Conservation (phyloP, 2,329 filamentous ascomycete species). For the Penicillium psychrosexuale region DNA sequence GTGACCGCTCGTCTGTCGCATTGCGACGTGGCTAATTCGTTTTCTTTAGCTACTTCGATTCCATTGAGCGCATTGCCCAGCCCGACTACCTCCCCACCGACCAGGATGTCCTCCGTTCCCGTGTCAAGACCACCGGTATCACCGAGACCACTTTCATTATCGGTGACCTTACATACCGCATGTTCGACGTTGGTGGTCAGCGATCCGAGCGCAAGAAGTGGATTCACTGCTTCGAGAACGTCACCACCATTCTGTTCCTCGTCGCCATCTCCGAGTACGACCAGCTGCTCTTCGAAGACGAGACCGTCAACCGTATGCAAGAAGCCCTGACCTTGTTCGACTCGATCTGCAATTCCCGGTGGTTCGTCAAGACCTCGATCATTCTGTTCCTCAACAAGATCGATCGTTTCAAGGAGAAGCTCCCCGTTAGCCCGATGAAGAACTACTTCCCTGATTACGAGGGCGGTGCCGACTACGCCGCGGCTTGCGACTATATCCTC, state of each 20-base stretch:
- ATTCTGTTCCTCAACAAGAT: slow-evolving; percentile 75
- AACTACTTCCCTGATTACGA: slow-evolving; percentile 78
- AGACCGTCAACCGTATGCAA: slow-evolving; percentile 81
- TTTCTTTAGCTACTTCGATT: slow-evolving; percentile 81
- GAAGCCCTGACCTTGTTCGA: slow-evolving; percentile 69
- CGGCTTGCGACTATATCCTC: slow-evolving; percentile 97
- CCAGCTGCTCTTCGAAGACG: slow-evolving; percentile 91
- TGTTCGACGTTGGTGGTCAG: slow-evolving; percentile 97
- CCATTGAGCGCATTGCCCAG: slow-evolving; percentile 83
- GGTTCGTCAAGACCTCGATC: slow-evolving; percentile 71
- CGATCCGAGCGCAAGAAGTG: slow-evolving; percentile 97
- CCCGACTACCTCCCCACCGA: slow-evolving; percentile 94
- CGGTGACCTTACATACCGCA: slow-evolving; percentile 88
- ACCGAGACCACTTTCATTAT: slow-evolving; percentile 96
- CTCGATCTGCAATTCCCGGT: slow-evolving; percentile 69
- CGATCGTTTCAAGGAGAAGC: slow-evolving; percentile 72
- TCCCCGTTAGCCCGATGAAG: slow-evolving; percentile 70
- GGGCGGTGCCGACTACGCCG: slow-evolving; percentile 88
- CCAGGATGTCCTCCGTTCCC: slow-evolving; percentile 89
- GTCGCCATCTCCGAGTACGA: slow-evolving; percentile 98
- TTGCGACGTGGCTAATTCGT: slow-evolving; percentile 26
- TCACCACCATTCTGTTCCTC: slow-evolving; percentile 92
- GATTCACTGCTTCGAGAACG: slow-evolving; percentile 99
- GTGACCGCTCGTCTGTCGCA: background rate
- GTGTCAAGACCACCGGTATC: slow-evolving; percentile 97